Conservation (phyloP, 73 alveolate species). For the Halteria grandinella region DNA sequence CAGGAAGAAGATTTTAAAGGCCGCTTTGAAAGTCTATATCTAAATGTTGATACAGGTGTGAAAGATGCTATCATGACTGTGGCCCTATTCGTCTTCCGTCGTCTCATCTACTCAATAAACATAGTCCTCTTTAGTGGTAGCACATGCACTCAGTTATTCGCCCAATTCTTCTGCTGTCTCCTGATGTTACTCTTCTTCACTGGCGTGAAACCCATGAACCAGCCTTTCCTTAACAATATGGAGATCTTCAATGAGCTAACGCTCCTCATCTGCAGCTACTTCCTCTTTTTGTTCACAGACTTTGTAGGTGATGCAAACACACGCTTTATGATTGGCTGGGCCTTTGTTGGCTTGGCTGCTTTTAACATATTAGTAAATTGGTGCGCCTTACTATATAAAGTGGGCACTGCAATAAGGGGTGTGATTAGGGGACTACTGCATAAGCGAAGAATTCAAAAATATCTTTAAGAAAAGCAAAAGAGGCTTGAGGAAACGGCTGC, state of each 20-base stretch:
- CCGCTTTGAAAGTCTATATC: background rate
- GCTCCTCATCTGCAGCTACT: background rate
- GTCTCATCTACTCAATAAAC: background rate
- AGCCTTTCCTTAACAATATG: conserved; percentile 1
- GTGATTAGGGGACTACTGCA: too few species aligned
- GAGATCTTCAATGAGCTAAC: conserved; percentile 16
- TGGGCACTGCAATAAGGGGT: too few species aligned
- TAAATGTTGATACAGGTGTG: background rate
- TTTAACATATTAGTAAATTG: background rate
- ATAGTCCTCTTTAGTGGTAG: background rate
- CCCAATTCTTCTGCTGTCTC: background rate
- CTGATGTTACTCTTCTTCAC: background rate
- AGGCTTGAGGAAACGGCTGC: too few species aligned
- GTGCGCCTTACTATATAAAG: background rate
- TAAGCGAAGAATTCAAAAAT: too few species aligned
- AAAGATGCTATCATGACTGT: background rate
- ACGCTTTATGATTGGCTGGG: conserved; percentile 4
- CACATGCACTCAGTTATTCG: background rate
- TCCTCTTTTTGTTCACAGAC: conserved; percentile 15
- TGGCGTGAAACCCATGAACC: conserved; percentile 3
- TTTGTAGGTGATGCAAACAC: background rate
- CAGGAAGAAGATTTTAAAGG: background rate
- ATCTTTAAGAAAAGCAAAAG: too few species aligned
- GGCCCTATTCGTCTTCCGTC: background rate
- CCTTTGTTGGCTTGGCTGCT: background rate